Conservation (phyloP, 257 asterid genomes). For the Capsicum baccatum region DNA sequence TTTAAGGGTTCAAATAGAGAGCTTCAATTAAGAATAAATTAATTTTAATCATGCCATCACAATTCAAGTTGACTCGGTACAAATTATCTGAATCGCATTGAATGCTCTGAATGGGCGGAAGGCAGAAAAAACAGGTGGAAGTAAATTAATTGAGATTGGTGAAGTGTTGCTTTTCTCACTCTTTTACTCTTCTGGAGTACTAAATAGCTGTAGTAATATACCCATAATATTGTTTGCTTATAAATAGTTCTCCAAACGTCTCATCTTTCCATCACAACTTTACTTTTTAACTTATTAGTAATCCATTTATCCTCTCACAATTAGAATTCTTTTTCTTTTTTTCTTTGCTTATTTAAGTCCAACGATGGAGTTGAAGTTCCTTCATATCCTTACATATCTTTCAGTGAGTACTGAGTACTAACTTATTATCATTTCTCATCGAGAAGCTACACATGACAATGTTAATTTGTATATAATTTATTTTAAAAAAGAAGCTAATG, state of each 20-base stretch:
- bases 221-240: background rate
- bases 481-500: background rate
- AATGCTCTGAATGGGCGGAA: constrained; percentile 18
- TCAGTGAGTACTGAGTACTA: constrained; percentile 72
- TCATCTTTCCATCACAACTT: background rate
- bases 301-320: background rate
- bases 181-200: constrained; percentile 19
- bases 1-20: too few relatives aligned
- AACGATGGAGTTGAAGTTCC: constrained; percentile 60
- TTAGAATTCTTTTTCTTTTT: constrained; percentile 14
- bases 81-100: background rate
- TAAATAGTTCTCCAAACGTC: constrained; percentile 25
- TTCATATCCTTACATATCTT: constrained; percentile 53
- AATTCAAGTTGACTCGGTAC: background rate
- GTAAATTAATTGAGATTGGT: constrained; percentile 19
- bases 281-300: background rate
- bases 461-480: background rate
- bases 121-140: background rate
- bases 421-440: background rate
- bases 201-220: background rate
- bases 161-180: constrained; percentile 33
- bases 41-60: background rate
- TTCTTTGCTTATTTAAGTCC: background rate
- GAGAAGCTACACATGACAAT: background rate
- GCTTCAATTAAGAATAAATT: too few relatives aligned